Evolutionary conservation across 371 early-diverging fungal genomes (phyloP).

Genomic region (Phascolomyces articulosus): DNA sequence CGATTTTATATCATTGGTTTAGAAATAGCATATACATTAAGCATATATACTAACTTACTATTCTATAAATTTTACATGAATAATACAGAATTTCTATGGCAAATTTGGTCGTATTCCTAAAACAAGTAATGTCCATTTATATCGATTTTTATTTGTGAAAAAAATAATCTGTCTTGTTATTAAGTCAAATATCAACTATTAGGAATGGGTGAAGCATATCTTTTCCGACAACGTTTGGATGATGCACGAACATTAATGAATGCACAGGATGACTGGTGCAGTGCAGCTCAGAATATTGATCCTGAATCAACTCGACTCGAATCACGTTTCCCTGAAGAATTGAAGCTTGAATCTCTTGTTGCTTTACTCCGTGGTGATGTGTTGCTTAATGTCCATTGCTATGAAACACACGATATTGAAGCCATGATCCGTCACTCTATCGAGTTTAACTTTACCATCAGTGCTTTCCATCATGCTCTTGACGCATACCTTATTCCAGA

Average conservation of each 20-base stretch:
- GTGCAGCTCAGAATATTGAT: conserved; percentile 40
- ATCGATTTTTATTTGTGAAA: not conserved
- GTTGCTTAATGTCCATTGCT: conserved; percentile 75
- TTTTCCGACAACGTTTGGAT: conserved; percentile 65
- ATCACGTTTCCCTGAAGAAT: conserved; percentile 66
- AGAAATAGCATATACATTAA: not conserved
- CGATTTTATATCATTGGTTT: not conserved
- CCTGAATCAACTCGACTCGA: conserved; percentile 26
- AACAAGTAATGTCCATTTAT: conserved; percentile 21
- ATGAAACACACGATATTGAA: conserved; percentile 71
- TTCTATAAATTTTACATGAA: not conserved
- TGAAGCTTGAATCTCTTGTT: conserved; percentile 63
- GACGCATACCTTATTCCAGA: conserved; percentile 78
- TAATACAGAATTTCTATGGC: conserved; percentile 12
- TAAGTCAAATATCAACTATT: no score
- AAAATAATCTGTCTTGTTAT: no score
- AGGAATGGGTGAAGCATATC: conserved; percentile 75
- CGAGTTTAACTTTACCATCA: conserved; percentile 77
- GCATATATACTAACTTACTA: no score
- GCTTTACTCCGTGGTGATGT: conserved; percentile 76
- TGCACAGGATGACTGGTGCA: conserved; percentile 84
- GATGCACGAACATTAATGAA: conserved; percentile 55
- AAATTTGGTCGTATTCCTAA: conserved; percentile 32
- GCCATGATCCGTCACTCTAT: conserved; percentile 74
- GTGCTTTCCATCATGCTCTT: conserved; percentile 83